Percentiles rank a stretch among this genome's conserved stretches.
Evolutionary conservation across 2,329 filamentous ascomycete species (phyloP).

Genomic region (Metarhizium guizhouense): DNA sequence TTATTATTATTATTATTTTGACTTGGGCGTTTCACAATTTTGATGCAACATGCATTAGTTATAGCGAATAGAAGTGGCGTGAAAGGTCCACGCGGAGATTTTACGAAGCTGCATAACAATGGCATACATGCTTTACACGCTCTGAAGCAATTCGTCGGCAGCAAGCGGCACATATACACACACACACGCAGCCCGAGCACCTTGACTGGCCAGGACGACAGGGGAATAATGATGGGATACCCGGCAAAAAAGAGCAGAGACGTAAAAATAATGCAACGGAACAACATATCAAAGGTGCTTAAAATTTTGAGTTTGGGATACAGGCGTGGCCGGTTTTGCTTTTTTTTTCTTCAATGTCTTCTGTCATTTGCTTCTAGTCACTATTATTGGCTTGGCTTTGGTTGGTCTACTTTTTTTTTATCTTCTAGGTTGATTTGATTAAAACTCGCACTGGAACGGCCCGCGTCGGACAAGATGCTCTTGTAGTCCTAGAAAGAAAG

Average conservation of each 20-base stretch:
- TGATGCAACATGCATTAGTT: background rate
- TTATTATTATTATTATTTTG: background rate
- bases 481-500: background rate
- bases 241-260: background rate
- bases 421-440: background rate
- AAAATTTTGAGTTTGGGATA: slow-evolving; percentile 1
- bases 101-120: slow-evolving; percentile 1
- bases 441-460: background rate
- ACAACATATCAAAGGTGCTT: slow-evolving; percentile 2
- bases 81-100: background rate
- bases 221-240: background rate
- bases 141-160: background rate
- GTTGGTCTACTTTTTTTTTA: background rate
- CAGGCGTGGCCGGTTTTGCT: slow-evolving; percentile 3
- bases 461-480: background rate
- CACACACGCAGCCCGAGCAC: background rate
- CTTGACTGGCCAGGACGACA: background rate
- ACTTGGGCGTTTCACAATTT: background rate
- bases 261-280: slow-evolving; percentile 4
- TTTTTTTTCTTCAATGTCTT: background rate
- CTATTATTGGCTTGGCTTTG: background rate
- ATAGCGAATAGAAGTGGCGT: slow-evolving; percentile 1
- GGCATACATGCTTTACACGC: slow-evolving; percentile 4
- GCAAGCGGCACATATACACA: background rate
- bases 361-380: background rate